Evolutionary conservation across 2,329 filamentous ascomycete genomes (phyloP), one percentile per base, ranked within the genome.

Genomic region (Neofusicoccum sp.): DNA sequence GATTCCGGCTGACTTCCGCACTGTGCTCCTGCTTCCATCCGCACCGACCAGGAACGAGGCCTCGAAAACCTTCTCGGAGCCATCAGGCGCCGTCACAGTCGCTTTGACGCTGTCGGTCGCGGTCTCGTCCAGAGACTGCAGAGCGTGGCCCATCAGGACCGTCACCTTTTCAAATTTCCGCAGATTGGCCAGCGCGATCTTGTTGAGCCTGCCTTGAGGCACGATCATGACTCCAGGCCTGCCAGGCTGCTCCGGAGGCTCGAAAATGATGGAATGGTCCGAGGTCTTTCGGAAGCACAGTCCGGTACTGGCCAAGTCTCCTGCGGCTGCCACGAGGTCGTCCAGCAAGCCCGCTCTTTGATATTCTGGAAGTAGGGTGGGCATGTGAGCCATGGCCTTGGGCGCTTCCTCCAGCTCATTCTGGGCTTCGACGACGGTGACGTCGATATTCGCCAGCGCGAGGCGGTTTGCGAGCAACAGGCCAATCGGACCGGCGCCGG

Each of bases 331-430:
- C 4, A 59, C 62, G 24, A 78, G 67, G 31, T 75, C 72, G 0
- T 72, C 67, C 16, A 77, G 66, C 2, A 78, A 63, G 1, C 71
- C 75, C 7, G 74, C 71, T 20, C 70, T 67, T 0, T 70, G 67
- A 60, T 79, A 71, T 11, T 77, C 71, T 0, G 74, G 73, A 40
- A 76, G 75, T 0, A 76, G 72, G 2, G 72, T 70, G 7, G 76
- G 75, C 61, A 76, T 73, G 61, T 79, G 77, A 3, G 76, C 75
- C 62, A 77, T 76, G 60, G 77, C 76, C 49, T 76, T 72, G 12
- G 77, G 75, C 5, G 73, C 72, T 6, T 68, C 62, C 8, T 59
- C 57, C 14, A 47, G 11, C 12, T 45, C 26, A 16, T 40, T 8
- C 4, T 66, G 67, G 16, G 66, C 66, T 63, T 71, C 69, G 43